Percentiles rank a stretch among this genome's conserved stretches.
phyloP scores from a whole-genome alignment of 2,329 filamentous ascomycete genomes.

The Fusarium sp. region DNA sequence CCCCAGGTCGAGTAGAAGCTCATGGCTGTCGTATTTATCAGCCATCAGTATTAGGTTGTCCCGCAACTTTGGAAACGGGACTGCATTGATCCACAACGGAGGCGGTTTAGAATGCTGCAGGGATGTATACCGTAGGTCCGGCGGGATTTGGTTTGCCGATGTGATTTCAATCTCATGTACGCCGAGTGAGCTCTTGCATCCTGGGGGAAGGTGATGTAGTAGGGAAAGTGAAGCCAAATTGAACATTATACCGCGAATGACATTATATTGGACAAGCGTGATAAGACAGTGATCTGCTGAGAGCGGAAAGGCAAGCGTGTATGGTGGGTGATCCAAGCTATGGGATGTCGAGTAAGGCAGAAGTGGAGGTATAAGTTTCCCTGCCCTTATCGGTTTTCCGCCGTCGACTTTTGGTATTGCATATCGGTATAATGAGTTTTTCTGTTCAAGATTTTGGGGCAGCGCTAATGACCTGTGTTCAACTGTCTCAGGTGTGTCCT shows the following conservation, averaged over 20 bases:
- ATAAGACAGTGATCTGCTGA: constrained; percentile 2
- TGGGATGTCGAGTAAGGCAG: not conserved
- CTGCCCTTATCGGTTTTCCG: too few relatives aligned
- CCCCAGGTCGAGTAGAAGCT: not conserved
- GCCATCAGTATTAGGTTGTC: not conserved
- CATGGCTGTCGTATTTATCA: not conserved
- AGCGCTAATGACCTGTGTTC: not conserved
- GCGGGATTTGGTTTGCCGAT: not conserved
- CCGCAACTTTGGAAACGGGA: not conserved
- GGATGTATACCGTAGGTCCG: not conserved
- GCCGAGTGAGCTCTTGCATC: not conserved
- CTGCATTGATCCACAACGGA: not conserved
- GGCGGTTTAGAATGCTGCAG: not conserved
- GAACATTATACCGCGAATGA: not conserved
- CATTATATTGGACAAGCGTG: constrained; percentile 2
- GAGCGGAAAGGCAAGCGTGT: not conserved
- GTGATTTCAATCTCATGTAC: not conserved
- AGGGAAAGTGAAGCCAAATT: not conserved
- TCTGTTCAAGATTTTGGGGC: not conserved
- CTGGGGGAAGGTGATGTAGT: not conserved
- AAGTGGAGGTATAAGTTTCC: not conserved
- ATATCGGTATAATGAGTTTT: not conserved
- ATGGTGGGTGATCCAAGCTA: not conserved
- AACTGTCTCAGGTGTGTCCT: not conserved
- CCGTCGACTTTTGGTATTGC: accelerated